Evolutionary conservation across 148 eudicot species (phyloP), one percentile per base, ranked within the genome.

Genomic region (Mesembryanthemum crystallinum): DNA sequence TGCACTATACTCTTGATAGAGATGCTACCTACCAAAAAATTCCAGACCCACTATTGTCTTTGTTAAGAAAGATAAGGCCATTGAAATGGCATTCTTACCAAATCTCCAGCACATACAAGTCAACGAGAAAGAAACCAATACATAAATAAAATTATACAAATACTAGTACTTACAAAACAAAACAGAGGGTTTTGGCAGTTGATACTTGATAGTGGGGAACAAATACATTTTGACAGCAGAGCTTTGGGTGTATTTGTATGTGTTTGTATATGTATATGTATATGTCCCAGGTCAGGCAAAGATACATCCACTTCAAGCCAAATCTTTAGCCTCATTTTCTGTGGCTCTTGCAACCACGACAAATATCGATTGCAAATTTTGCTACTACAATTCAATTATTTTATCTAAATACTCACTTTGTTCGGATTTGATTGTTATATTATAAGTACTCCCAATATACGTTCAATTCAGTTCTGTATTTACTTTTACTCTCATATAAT

Each of bases 151-250:
- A 13, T 0, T 14, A 7, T 3, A 7, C 0, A 51, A 14, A n/a
- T n/a, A 15, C n/a, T n/a, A n/a, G n/a, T n/a, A 12, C 24, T n/a
- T 5, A 4, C 6, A 42, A 4, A 21, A 8, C 5, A 49, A 33
- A 17, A 2, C 6, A 21, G 61, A 52, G 39, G 39, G 10, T n/a
- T 20, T 17, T 17, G 64, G 61, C 45, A 77, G 12, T 23, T 23
- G 17, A 78, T n/a, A 77, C 6, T 23, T 23, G 17, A 78, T n/a
- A 8, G 76, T 72, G 81, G 72, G 72, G 57, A 32, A 55, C 72
- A 72, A 72, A 8, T 51, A 72, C 59, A 43, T 43, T n/a, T 64
- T 25, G 30, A 77, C 81, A 78, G 72, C 76, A 6, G 71, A 45
- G 72, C 37, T 39, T 62, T 21, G 76, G 65, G 42, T 72, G 72